Evolutionary conservation across 305 asterid genomes (phyloP).

Genomic region (Fraxinus albicans): DNA sequence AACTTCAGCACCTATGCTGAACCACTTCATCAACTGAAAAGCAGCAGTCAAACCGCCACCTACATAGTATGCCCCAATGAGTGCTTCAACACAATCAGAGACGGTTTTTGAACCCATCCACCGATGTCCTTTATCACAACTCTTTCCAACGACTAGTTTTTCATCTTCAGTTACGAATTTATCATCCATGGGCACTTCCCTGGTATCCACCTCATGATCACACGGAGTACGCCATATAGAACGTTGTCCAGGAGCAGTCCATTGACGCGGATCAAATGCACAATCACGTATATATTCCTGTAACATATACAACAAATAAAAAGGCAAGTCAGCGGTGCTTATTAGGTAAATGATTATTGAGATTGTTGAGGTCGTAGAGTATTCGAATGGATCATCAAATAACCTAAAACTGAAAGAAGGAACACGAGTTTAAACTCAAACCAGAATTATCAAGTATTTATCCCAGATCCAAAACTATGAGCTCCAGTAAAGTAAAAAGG

Average conservation of each 20-base stretch:
- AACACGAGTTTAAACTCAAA: neutral
- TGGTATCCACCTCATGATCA: slow-evolving; percentile 59
- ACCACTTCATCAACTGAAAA: slow-evolving; percentile 77
- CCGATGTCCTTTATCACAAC: slow-evolving; percentile 85
- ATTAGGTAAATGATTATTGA: neutral
- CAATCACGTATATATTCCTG: slow-evolving; percentile 75
- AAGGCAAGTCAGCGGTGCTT: neutral
- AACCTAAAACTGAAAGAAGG: neutral
- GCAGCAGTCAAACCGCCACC: slow-evolving; percentile 82
- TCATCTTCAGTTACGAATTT: slow-evolving; percentile 53
- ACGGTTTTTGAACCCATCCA: slow-evolving; percentile 93
- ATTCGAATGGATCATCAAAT: neutral
- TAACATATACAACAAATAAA: slow-evolving; percentile 20
- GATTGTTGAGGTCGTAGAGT: neutral
- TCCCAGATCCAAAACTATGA: neutral
- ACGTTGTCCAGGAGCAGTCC: slow-evolving; percentile 94
- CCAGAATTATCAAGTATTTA: neutral
- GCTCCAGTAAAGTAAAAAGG: neutral
- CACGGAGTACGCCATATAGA: slow-evolving; percentile 74
- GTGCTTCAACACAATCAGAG: slow-evolving; percentile 92
- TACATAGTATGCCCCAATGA: slow-evolving; percentile 88
- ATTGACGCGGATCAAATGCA: slow-evolving; percentile 80
- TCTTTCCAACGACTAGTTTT: slow-evolving; percentile 55
- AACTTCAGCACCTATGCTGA: slow-evolving; percentile 58
- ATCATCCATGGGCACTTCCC: slow-evolving; percentile 65